Evolutionary conservation across 2,329 filamentous ascomycete genomes (phyloP).

Genomic region (Pestalotiopsis fici): DNA sequence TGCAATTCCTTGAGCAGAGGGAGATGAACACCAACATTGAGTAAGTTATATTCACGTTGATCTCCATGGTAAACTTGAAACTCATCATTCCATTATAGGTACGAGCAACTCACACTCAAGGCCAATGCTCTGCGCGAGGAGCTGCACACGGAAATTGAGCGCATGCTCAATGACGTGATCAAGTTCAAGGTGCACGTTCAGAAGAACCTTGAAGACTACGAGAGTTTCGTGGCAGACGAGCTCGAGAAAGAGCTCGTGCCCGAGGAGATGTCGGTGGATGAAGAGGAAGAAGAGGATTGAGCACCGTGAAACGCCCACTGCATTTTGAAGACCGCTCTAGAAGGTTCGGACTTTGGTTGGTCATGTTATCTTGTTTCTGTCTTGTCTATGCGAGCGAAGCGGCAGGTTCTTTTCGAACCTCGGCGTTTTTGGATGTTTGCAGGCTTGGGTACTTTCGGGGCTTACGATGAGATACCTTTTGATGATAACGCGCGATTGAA

Average conservation of each 20-base stretch:
- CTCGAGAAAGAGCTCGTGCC: conserved; percentile 81
- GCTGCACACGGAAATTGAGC: conserved; percentile 94
- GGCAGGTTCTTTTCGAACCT: background rate
- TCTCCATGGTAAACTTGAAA: conserved; percentile 2
- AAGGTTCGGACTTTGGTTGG: background rate
- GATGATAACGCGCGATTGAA: background rate
- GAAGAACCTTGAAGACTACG: conserved; percentile 89
- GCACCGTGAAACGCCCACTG: background rate
- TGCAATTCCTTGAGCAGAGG: conserved; percentile 89
- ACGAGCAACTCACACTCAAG: conserved; percentile 86
- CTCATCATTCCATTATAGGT: conserved; percentile 48
- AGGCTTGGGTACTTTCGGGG: background rate
- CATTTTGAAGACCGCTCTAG: background rate
- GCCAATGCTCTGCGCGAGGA: conserved; percentile 89
- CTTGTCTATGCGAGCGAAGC: background rate
- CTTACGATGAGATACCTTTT: conserved; percentile 4
- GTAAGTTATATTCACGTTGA: conserved; percentile 49
- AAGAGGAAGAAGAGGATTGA: conserved; percentile 5
- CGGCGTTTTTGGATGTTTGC: background rate
- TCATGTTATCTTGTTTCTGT: background rate
- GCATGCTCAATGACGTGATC: conserved; percentile 94
- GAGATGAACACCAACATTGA: conserved; percentile 98
- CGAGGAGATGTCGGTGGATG: conserved; percentile 44
- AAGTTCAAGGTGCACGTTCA: conserved; percentile 98
- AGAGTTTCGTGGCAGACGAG: conserved; percentile 89